Evolutionary conservation across 805 yeast genomes (phyloP), one percentile per base, ranked within the genome.

Genomic region (Kurtzmaniella fragi): DNA sequence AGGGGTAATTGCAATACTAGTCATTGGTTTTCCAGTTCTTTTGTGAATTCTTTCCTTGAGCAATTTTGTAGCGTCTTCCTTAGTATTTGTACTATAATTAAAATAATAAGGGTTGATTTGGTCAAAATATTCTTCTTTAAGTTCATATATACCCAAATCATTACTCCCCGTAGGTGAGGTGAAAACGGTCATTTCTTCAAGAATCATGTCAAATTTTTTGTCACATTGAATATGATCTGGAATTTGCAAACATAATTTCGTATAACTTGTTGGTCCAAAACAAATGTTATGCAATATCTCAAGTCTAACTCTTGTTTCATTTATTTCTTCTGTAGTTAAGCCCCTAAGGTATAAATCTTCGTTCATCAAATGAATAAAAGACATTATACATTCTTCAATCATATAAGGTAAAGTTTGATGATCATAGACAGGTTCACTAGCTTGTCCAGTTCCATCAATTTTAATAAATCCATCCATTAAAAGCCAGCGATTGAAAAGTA

Each of bases 271-370:
- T 2, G 84, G 81, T 25, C 80, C 79, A 64, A 87, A 85, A 45
- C 95, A 81, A n/a, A 91, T 65, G 2, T 79, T 73, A 52, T 93
- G 97, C 16, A 88, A 69, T n/a, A 91, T 78, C 49, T 90, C 96
- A 32, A 75, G 71, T 41, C 65, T 68, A 23, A 88, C 72, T 37
- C 80, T 68, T 11, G 61, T 56, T 41, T 74, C 75, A 9, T 68
- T 67, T 1, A 78, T 67, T 9, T 71, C 77, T 5, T 70, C 70
- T 1, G 74, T 77, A 1, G 65, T 53, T 1, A 67, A 54, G 10
- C 80, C 78, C 20, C 62, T 66, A 27, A 87, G 62, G 42, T 78
- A 77, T 7, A 77, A 58, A 34, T 84, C 77, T 48, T 88, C 95
- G 1, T 84, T 76, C 4, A 89, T 55, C 9, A 87, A 46, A 37